Base-by-base conservation (phyloP, 306 rosid genomes). In the Begonia loranthoides region DNA sequence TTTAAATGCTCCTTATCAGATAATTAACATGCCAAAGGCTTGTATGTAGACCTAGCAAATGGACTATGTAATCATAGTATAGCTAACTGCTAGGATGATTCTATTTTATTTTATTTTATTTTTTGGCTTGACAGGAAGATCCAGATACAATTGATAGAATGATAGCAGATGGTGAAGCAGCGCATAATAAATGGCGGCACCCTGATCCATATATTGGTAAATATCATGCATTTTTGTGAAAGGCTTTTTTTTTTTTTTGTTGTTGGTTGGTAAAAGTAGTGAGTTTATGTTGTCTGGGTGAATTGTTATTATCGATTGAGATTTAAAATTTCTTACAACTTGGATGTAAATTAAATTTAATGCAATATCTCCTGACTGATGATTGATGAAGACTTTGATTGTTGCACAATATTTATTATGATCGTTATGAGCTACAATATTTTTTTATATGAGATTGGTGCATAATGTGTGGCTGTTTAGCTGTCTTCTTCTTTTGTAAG, bases 201-300 rank as follows among this genome's bases (percentile, higher is more conserved):
- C 97, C 97, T 51, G 97, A 89, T 65, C 97, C 97, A 55, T 89
- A 89, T 63, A 76, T 89, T 9, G 97, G 97, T 89, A 77, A 57
- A 58, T 16, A 60, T 9, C 14, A 28, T 4, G 9, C 9, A 28
- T 10, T 41, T 16, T 19, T 50, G 16, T 39, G 24, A 19, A 17
- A 47, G 17, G 22, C 3, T 19, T 4, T 28, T 28, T 28, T 28
- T 28, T 28, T 28, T n/a, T n/a, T n/a, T n/a, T 15, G 15, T 4
- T 49, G 17, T 49, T 49, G 19, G 21, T 17, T 49, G 52, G 19
- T 49, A 15, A 15, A 15, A 9, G 16, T 14, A 15, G 19, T 6
- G 21, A 49, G 17, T 49, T 49, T 14, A 4, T 5, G 15, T 1
- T 8, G 15, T 43, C 9, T 28, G 36, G 36, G 36, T 43, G 47